Evolutionary conservation across 2,329 filamentous ascomycete species (phyloP).

Genomic region (Monilinia polystroma): DNA sequence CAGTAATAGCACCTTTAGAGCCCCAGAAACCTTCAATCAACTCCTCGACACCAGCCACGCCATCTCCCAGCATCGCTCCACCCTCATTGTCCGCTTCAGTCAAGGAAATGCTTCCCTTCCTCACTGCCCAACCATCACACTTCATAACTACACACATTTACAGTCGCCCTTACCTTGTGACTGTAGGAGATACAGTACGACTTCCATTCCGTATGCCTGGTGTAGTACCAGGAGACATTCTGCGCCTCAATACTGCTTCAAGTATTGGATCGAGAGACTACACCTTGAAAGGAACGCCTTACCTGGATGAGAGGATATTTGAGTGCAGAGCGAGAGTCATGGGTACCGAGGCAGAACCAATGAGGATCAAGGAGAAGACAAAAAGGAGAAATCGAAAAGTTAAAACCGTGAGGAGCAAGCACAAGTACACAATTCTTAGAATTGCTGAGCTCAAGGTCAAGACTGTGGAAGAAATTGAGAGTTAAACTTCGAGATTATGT

Average conservation of each 20-base stretch:
- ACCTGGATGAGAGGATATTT: conserved; percentile 79
- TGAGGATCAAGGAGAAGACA: conserved; percentile 76
- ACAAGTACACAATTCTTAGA: conserved; percentile 80
- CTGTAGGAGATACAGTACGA: conserved; percentile 70
- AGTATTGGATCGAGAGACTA: conserved; percentile 84
- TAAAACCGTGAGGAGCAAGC: conserved; percentile 83
- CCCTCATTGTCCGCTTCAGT: conserved; percentile 54
- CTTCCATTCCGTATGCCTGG: conserved; percentile 78
- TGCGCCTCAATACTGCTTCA: conserved; percentile 83
- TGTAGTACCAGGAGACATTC: conserved; percentile 75
- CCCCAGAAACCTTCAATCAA: conserved; percentile 18
- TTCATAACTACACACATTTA: conserved; percentile 81
- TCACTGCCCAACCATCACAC: conserved; percentile 70
- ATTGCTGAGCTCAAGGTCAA: conserved; percentile 71
- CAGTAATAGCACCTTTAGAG: conserved; percentile 26
- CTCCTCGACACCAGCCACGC: conserved; percentile 22
- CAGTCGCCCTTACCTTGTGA: conserved; percentile 76
- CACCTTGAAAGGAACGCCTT: conserved; percentile 79
- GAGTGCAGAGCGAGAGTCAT: conserved; percentile 83
- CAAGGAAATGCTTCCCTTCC: conserved; percentile 64
- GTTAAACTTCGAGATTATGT: neutral
- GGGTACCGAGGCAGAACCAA: conserved; percentile 77
- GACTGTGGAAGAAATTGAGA: conserved; percentile 45
- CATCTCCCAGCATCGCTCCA: conserved; percentile 33
- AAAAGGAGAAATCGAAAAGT: conserved; percentile 73